phyloP scores from a whole-genome alignment of 2,329 filamentous ascomycete genomes.

The Orbilia brochopaga region DNA sequence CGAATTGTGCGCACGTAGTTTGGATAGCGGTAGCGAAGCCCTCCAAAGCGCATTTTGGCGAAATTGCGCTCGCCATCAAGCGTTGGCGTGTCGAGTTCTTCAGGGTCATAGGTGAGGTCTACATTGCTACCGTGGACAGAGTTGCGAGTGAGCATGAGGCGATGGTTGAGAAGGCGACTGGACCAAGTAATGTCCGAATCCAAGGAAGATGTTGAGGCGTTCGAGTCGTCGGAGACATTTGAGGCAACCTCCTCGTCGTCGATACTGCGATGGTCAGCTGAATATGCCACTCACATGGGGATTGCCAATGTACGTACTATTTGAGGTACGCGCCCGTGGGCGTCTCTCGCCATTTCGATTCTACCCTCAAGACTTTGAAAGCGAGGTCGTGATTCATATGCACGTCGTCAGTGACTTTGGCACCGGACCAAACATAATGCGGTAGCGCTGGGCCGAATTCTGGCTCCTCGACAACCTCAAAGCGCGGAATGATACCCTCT shows the following conservation, averaged over 20 bases:
- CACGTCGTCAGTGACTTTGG: constrained; percentile 11
- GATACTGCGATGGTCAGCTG: neutral
- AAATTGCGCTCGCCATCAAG: constrained; percentile 29
- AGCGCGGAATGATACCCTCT: constrained; percentile 23
- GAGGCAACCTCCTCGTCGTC: constrained; percentile 1
- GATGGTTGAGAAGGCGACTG: constrained; percentile 23
- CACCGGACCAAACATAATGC: constrained; percentile 19
- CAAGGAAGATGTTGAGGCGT: neutral
- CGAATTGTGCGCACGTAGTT: constrained; percentile 12
- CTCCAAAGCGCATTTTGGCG: constrained; percentile 12
- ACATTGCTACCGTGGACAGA: constrained; percentile 41
- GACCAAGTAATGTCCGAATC: constrained; percentile 33
- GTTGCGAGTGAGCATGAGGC: constrained; percentile 40
- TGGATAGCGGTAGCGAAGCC: constrained; percentile 16
- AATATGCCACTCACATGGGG: too few relatives aligned
- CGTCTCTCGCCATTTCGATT: constrained; percentile 19
- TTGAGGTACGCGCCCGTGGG: constrained; percentile 18
- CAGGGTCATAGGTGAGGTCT: constrained; percentile 29
- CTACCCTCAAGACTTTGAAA: constrained; percentile 19
- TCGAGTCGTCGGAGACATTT: neutral
- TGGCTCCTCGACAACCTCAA: constrained; percentile 6
- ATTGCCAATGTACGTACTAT: constrained; percentile 6
- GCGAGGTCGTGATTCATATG: constrained; percentile 30
- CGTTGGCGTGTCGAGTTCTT: constrained; percentile 37
- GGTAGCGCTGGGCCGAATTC: constrained; percentile 1